Conservation (phyloP, 176 grass and related monocot species). For the Alloteropsis semialata region DNA sequence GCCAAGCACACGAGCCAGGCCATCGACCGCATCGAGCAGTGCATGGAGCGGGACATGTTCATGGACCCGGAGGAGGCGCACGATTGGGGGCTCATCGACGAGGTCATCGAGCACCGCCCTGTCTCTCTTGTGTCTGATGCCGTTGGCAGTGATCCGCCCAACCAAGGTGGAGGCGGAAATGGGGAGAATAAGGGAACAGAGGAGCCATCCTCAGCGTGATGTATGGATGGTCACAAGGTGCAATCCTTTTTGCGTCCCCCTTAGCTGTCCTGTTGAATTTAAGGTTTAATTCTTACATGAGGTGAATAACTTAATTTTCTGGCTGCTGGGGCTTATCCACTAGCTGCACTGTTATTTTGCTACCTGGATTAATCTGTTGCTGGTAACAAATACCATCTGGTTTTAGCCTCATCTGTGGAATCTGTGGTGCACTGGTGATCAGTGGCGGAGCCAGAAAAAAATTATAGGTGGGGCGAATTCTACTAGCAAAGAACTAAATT, state of each 20-base stretch:
- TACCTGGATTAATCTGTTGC: slow-evolving; percentile 24
- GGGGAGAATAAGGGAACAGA: slow-evolving; percentile 35
- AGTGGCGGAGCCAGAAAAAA: no score
- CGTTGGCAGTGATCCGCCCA: slow-evolving; percentile 15
- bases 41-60: slow-evolving; percentile 89
- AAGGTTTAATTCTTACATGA: slow-evolving; percentile 30
- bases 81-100: slow-evolving; percentile 79
- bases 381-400: background rate
- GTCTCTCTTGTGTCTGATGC: slow-evolving; percentile 67
- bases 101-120: slow-evolving; percentile 89
- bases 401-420: background rate
- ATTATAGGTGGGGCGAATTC: no score
- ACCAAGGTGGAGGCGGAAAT: slow-evolving; percentile 12
- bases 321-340: slow-evolving; percentile 4
- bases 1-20: slow-evolving; percentile 70
- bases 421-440: background rate
- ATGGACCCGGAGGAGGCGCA: slow-evolving; percentile 86
- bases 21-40: slow-evolving; percentile 63
- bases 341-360: slow-evolving; percentile 23
- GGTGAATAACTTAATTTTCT: slow-evolving; percentile 31
- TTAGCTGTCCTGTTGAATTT: slow-evolving; percentile 26
- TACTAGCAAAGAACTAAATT: no score
- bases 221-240: slow-evolving; percentile 38
- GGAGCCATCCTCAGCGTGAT: slow-evolving; percentile 56
- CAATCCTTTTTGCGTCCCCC: slow-evolving; percentile 13